Base-by-base conservation (phyloP, 208 protist species). In the Phytomonas sp. region DNA sequence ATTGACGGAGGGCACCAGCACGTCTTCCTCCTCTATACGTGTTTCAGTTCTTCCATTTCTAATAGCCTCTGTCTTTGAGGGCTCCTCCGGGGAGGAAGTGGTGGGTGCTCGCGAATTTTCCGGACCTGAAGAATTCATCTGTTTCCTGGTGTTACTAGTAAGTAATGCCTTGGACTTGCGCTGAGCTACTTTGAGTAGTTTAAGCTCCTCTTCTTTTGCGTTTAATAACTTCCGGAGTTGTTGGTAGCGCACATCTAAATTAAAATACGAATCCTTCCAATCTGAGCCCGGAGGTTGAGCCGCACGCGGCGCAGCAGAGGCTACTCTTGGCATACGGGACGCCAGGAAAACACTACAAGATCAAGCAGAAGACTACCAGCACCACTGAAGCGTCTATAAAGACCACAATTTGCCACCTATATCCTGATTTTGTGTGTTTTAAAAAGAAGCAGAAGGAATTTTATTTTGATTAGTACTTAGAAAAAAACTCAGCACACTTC, bases 181-280 rank as follows among this genome's bases (percentile, higher is more conserved):
- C 28, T 79, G 83, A 4, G 81, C 66, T 1, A 96, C 91, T 62
- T 91, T 91, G 32, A 87, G 62, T 7, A 80, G 69, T 67, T 88
- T 92, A 32, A 96, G 71, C 75, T 93, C 89, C 68, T 92, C 72
- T 33, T 95, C 84, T 66, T 80, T 72, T 59, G 81, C 85, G 59
- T 92, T 91, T 33, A 89, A 74, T 31, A 67, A 60, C 69, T 84
- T 74, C 74, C 91, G 91, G 63, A 94, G 72, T 43, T 86, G 87
- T 1, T 86, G 89, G 62, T 93, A 83, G 5, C 91, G 88, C 69
- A 87, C 79, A 30, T 96, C 88, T 1, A 96, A 81, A 33, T 68
- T 70, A 67, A 87, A 87, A 71, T 86, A 96, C 4, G 82, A 83
- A 71, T 94, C 91, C 67, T 93, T 76, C 91, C 91, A 96, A 67